A percentile compares a stretch with the other conserved stretches of the same genome.
Evolutionary conservation across 805 yeast species (phyloP).

Genomic region (Candida railenensis): DNA sequence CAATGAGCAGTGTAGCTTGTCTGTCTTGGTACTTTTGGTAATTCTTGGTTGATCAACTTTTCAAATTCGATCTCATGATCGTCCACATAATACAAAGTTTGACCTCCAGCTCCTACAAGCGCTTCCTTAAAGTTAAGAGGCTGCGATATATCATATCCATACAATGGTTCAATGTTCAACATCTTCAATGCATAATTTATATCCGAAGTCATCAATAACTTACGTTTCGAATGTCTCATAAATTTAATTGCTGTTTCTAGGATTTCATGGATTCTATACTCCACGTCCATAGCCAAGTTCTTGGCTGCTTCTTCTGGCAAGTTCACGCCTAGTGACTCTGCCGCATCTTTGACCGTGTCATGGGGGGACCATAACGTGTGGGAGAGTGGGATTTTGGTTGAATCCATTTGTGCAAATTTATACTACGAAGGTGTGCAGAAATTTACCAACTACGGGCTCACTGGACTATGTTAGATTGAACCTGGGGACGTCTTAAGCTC

Average conservation of each 20-base stretch:
- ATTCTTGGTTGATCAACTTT: constrained; percentile 85
- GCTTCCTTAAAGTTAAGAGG: constrained; percentile 85
- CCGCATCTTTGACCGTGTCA: constrained; percentile 95
- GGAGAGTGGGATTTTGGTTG: constrained; percentile 59
- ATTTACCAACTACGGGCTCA: too few species aligned
- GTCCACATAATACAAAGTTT: constrained; percentile 86
- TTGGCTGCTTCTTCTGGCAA: constrained; percentile 91
- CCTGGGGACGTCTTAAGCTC: too few species aligned
- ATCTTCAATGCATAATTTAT: constrained; percentile 78
- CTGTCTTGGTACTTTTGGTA: constrained; percentile 92
- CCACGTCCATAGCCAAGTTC: constrained; percentile 98
- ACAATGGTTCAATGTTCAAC: constrained; percentile 90
- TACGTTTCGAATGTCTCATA: constrained; percentile 91
- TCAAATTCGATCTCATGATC: constrained; percentile 94
- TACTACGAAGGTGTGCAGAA: too few species aligned
- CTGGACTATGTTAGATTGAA: too few species aligned
- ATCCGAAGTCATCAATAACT: constrained; percentile 76
- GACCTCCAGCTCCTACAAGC: constrained; percentile 80
- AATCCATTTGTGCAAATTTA: too few species aligned
- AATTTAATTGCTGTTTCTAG: constrained; percentile 94
- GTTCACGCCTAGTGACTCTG: constrained; percentile 83
- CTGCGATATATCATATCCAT: constrained; percentile 75
- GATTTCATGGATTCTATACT: constrained; percentile 92
- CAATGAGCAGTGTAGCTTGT: constrained; percentile 94
- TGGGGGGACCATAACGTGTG: constrained; percentile 97